Conservation (phyloP, 2,329 filamentous ascomycete genomes). For the Cytospora leucostoma region DNA sequence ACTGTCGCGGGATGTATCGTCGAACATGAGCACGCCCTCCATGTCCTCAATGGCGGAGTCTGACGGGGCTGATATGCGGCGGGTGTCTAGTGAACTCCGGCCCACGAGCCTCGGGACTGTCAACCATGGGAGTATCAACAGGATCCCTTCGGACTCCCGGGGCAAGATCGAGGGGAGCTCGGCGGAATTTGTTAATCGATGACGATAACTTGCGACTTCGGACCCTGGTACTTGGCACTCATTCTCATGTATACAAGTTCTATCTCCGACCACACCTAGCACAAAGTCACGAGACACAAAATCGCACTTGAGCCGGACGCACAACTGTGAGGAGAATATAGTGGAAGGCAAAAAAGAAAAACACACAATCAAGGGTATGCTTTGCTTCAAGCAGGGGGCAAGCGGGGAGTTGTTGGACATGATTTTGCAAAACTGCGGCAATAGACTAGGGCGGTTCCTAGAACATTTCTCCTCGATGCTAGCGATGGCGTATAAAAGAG, state of each 20-base stretch:
- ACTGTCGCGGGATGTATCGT: conserved; percentile 45
- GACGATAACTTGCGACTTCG: background rate
- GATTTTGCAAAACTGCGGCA: conserved; percentile 15
- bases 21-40: conserved; percentile 53
- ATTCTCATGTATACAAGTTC: background rate
- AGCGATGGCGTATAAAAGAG: conserved; percentile 27
- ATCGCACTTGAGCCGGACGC: background rate
- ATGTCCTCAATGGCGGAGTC: conserved; percentile 52
- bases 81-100: conserved; percentile 42
- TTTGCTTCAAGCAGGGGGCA: background rate
- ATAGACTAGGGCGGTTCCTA: conserved; percentile 23
- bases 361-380: background rate
- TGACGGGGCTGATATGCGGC: conserved; percentile 41
- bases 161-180: conserved; percentile 54
- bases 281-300: background rate
- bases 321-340: background rate
- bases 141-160: conserved; percentile 51
- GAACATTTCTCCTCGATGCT: conserved; percentile 15
- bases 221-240: background rate
- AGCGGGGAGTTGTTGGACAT: conserved; percentile 17
- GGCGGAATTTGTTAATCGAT: conserved; percentile 56
- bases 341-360: background rate
- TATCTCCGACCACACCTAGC: background rate
- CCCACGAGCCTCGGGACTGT: conserved; percentile 60
- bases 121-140: conserved; percentile 57